Conservation (phyloP, 345 rosid species). For the Populus tremula region DNA sequence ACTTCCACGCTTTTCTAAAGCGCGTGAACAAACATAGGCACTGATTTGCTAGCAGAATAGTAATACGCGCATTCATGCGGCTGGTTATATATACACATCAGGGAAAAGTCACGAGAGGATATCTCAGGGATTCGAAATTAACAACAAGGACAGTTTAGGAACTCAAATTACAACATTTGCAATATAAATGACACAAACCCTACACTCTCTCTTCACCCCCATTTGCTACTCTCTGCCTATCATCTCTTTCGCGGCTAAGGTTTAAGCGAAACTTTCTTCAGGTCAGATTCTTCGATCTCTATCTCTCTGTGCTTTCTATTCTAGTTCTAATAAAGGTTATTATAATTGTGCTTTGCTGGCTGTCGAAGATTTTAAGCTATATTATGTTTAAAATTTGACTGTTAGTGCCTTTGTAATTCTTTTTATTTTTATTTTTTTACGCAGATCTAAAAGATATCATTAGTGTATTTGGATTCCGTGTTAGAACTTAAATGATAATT, state of each 20-base stretch:
- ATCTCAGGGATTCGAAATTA: background rate
- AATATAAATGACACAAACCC: background rate
- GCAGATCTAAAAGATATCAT: too few species aligned
- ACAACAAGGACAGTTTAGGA: background rate
- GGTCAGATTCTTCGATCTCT: background rate
- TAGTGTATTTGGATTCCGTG: too few species aligned
- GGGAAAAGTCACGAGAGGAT: background rate
- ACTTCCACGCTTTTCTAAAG: background rate
- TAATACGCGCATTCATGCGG: background rate
- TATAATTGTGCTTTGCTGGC: background rate
- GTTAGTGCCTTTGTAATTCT: background rate
- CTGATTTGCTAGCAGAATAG: background rate
- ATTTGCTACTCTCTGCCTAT: background rate
- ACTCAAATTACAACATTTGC: background rate
- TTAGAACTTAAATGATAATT: background rate
- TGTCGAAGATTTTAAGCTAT: background rate
- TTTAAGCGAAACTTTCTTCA: background rate
- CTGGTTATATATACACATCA: background rate
- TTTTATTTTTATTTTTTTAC: background rate
- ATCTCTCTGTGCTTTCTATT: background rate
- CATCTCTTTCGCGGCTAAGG: background rate
- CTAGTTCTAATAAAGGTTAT: background rate
- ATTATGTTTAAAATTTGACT: background rate
- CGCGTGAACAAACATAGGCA: background rate
- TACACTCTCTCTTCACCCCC: background rate